Percentiles rank a stretch among this genome's conserved stretches.
Evolutionary conservation across 75 land plant species (phyloP).

Genomic region (Pinus taeda): DNA sequence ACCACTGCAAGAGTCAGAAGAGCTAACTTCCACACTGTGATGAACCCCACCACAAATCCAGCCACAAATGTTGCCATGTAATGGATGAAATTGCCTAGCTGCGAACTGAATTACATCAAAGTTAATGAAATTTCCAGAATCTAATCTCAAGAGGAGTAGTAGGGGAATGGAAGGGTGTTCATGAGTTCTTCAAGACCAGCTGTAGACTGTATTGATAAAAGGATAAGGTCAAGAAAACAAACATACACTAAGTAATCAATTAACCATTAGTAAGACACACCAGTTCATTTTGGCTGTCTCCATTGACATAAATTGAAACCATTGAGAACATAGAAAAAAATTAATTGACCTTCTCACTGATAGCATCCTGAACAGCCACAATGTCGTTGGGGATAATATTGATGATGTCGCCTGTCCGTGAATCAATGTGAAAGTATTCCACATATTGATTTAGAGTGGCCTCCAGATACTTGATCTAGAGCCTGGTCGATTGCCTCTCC

Average conservation of each 20-base stretch:
- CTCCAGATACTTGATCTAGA: slow-evolving; percentile 75
- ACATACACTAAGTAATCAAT: background rate
- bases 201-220: too few relatives aligned
- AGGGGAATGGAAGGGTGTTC: too few relatives aligned
- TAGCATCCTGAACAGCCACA: slow-evolving; percentile 88
- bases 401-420: slow-evolving; percentile 76
- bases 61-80: slow-evolving; percentile 59
- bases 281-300: background rate
- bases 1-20: slow-evolving; percentile 64
- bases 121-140: background rate
- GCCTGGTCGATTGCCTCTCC: slow-evolving; percentile 84
- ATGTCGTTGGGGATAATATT: slow-evolving; percentile 74
- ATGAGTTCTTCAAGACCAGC: too few relatives aligned
- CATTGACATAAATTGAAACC: background rate
- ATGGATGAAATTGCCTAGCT: slow-evolving; percentile 62
- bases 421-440: slow-evolving; percentile 78
- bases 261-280: background rate
- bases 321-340: background rate
- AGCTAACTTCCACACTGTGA: slow-evolving; percentile 53
- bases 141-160: too few relatives aligned
- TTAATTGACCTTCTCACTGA: slow-evolving; percentile 83
- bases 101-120: background rate
- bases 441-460: slow-evolving; percentile 86
- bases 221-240: background rate
- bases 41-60: slow-evolving; percentile 61